Conservation (phyloP, 805 yeast species). For the Yarrowia divulgata region DNA sequence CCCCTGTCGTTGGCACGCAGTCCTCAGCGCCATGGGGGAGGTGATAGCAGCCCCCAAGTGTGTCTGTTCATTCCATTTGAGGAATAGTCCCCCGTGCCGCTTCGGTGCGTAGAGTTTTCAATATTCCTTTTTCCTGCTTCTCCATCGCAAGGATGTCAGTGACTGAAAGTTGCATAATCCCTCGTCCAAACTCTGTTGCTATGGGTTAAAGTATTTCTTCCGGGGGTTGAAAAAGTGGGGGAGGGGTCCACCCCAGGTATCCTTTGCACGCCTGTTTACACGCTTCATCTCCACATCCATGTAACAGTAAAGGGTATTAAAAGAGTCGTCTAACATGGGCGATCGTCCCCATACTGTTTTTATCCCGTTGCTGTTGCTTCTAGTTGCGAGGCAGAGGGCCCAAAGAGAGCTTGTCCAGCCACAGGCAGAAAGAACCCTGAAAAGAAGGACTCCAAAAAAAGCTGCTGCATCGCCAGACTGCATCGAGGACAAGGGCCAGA, state of each 20-base stretch:
- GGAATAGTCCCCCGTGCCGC: neutral
- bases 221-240: constrained; percentile 16
- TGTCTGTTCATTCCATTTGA: neutral
- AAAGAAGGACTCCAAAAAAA: neutral
- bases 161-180: constrained; percentile 12
- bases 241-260: neutral
- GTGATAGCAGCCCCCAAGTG: neutral
- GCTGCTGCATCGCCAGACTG: constrained; percentile 10
- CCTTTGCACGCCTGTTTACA: neutral
- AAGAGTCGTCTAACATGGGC: neutral
- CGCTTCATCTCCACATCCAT: neutral
- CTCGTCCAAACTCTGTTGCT: constrained; percentile 19
- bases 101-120: constrained; percentile 11
- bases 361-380: neutral
- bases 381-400: neutral
- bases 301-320: neutral
- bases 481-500: constrained; percentile 22
- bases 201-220: constrained; percentile 21
- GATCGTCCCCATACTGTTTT: neutral
- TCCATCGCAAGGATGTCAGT: constrained; percentile 1
- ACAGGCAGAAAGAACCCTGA: neutral
- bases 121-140: neutral
- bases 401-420: constrained; percentile 23
- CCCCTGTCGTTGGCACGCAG: neutral
- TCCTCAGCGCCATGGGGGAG: neutral